Base-by-base conservation (phyloP, 495 filamentous ascomycete species). In the Penicillium salamii region DNA sequence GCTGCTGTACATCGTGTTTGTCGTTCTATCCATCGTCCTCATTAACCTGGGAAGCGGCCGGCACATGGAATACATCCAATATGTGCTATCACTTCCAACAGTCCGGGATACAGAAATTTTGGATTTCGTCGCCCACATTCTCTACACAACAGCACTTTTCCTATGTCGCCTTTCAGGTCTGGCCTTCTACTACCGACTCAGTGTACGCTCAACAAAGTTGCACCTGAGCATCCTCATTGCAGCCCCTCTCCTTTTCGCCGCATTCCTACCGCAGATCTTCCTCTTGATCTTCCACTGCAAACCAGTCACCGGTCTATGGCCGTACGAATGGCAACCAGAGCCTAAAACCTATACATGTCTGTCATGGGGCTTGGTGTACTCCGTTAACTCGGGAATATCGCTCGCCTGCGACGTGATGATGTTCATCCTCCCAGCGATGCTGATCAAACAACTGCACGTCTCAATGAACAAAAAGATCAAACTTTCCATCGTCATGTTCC, bases 291-390 rank as follows among this genome's bases (percentile, higher is more conserved):
- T 78, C 50, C 67, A 74, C 41, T 74, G 70, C 41, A 48, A 55
- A 2, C 68, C 70, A 1, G 73, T 77, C n/a, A 75, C 75, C 21
- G 74, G 71, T 18, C 50, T 76, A 3, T 78, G 72, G 71, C 68
- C 71, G 0, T 75, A 78, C 42, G 60, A 43, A 5, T 75, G 70
- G 71, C 70, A 75, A 47, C 13, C 21, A 2, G 61, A 65, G 21
- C 52, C 49, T 5, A 52, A 45, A 8, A 36, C 57, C 4, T 76
- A 72, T 39, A 56, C 44, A 2, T 76, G 73, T 52, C 44, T 75
- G 7, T 49, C 61, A 4, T 75, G 73, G 73, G 73, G 72, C 2
- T 35, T 67, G 4, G 71, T 76, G 5, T 76, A 76, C 45, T 64
- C 65, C 1, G 67, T 69, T 28, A 76, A 73, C 52, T 75, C 72